Conservation (phyloP, 2,329 filamentous ascomycete genomes). For the Penicillium corylophilum region DNA sequence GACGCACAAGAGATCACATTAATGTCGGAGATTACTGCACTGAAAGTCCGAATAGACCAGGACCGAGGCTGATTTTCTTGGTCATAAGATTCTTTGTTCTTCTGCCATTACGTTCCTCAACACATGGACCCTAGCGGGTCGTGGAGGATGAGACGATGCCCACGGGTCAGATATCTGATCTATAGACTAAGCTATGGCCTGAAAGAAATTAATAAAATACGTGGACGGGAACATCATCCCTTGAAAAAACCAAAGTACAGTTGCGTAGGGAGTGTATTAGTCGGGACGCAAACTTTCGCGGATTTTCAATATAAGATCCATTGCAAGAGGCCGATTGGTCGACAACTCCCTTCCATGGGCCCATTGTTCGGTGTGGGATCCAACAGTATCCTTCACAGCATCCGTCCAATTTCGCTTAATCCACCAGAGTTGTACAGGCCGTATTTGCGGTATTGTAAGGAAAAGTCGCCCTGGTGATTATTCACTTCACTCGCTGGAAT, state of each 20-base stretch:
- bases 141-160: not conserved
- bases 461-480: not conserved
- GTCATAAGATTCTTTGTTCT: not conserved
- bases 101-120: not conserved
- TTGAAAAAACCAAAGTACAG: not conserved
- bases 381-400: slow-evolving; percentile 27
- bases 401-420: slow-evolving; percentile 35
- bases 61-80: not conserved
- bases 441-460: slow-evolving; percentile 9
- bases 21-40: slow-evolving; percentile 9
- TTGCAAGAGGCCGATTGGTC: slow-evolving; percentile 20
- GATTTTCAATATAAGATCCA: slow-evolving; percentile 20
- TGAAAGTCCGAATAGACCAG: slow-evolving; percentile 2
- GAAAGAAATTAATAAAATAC: not conserved
- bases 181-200: not conserved
- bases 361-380: slow-evolving; percentile 16
- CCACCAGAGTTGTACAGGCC: slow-evolving; percentile 17
- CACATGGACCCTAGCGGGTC: not conserved
- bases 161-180: not conserved
- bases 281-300: slow-evolving; percentile 4
- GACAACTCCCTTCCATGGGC: not conserved
- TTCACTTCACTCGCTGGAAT: not conserved
- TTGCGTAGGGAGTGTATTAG: slow-evolving; percentile 6
- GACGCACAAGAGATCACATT: slow-evolving; percentile 18
- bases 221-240: not conserved